phyloP scores from a whole-genome alignment of 1,284 basidiomycete genomes.

The Trichosporon sp. region DNA sequence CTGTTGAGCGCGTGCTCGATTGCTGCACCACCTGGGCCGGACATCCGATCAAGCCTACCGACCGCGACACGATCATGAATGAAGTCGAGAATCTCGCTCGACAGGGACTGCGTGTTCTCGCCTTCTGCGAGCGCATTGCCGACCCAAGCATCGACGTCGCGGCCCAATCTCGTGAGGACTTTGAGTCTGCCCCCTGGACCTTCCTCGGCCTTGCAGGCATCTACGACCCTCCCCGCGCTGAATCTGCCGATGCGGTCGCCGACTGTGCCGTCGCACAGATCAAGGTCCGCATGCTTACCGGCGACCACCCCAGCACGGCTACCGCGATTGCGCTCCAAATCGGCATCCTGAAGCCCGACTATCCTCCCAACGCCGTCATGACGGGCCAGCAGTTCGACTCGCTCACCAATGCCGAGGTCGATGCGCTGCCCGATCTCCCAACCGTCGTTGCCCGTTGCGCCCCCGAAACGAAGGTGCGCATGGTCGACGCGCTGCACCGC shows the following conservation, averaged over 20 bases:
- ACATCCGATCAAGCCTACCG: conserved; percentile 23
- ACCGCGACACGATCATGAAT: conserved; percentile 49
- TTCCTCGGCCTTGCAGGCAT: conserved; percentile 64
- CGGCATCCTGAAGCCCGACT: conserved; percentile 53
- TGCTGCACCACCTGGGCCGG: conserved; percentile 49
- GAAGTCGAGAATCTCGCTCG: conserved; percentile 55
- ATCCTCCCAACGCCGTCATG: conserved; percentile 48
- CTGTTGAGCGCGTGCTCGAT: conserved; percentile 59
- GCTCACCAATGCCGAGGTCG: conserved; percentile 59
- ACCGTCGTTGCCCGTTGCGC: conserved; percentile 59
- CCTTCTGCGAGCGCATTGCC: conserved; percentile 48
- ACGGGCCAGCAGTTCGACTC: conserved; percentile 60
- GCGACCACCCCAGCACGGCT: conserved; percentile 51
- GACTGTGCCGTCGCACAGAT: conserved; percentile 62
- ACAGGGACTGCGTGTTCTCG: conserved; percentile 56
- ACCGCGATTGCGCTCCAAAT: conserved; percentile 52
- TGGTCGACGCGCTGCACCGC: conserved; percentile 58
- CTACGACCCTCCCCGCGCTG: conserved; percentile 64
- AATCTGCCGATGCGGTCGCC: conserved; percentile 59
- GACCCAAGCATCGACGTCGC: conserved; percentile 41
- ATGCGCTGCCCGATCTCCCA: conserved; percentile 54
- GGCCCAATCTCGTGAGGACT: conserved; percentile 50
- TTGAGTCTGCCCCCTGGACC: conserved; percentile 55
- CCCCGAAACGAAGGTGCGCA: conserved; percentile 54
- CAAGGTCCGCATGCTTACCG: conserved; percentile 61